Evolutionary conservation across 2,329 filamentous ascomycete genomes (phyloP), one percentile per base, ranked within the genome.

Genomic region (Ceratocystiopsis minuta): DNA sequence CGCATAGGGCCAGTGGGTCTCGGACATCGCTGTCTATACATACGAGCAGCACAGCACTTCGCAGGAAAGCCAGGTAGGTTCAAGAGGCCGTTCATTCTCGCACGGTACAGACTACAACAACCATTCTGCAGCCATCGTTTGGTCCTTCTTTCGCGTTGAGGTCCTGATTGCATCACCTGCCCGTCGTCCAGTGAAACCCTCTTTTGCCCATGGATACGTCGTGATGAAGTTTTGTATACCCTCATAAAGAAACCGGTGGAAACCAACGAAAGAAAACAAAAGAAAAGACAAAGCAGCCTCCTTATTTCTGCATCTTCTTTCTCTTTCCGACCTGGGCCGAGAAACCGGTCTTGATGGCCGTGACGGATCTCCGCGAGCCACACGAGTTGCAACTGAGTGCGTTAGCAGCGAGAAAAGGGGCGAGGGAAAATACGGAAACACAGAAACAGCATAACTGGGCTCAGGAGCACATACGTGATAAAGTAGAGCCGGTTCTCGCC

Each of bases 321-420:
- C 90, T 81, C 81, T 95, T 95, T 62, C 90, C 90, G 63, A 98
- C 83, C 67, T 96, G 90, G 63, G 90, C 90, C 57, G 87, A 92
- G 86, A 98, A 98, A 86, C 90, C 90, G 48, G 86, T 94, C 79
- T 98, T 98, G 80, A 98, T 98, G 52, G 90, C 87, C 46, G 85
- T 85, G 60, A 96, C 88, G 57, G 78, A 86, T 60, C 87, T 80
- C 64, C 88, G 72, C 41, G 77, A 82, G 49, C 79, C 78, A 55
- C 80, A 85, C 14, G 48, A 49, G 50, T 52, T 51, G 48, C 49
- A 50, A 9, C 45, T 49, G 45, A 11, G 6, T 1, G 2, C 17
- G 31, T 40, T 43, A 40, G n/a, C 12, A 34, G 7, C 10, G 35
- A 18, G n/a, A 16, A 16, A 32, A 11, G 1, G 17, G 16, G 34